A percentile compares a stretch with the other conserved stretches of the same genome.
phyloP scores from a whole-genome alignment of 208 protist genomes.

The Leishmania gerbilli region DNA sequence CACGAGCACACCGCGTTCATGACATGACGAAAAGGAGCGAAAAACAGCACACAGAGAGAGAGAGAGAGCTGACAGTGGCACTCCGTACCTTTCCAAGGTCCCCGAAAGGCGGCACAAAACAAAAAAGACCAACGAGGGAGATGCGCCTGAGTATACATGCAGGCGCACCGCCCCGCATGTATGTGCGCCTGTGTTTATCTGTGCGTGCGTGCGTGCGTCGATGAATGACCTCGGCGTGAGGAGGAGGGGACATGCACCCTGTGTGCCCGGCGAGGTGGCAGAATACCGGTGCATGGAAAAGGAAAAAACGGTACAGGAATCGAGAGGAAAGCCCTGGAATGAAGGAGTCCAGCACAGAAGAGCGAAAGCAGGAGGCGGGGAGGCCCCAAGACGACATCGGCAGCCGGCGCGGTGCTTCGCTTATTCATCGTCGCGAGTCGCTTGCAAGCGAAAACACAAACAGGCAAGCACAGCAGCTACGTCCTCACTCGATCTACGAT shows the following conservation, averaged over 20 bases:
- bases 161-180: neutral
- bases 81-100: neutral
- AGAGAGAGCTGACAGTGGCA: neutral
- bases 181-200: neutral
- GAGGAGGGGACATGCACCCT: neutral
- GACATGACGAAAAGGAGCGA: neutral
- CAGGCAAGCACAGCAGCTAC: neutral
- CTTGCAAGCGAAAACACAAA: neutral
- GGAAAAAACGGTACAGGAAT: neutral
- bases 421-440: neutral
- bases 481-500: neutral
- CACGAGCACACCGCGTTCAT: neutral
- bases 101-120: neutral
- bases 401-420: neutral
- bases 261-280: neutral
- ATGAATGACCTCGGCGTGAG: neutral
- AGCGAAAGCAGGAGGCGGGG: neutral
- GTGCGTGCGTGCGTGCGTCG: neutral
- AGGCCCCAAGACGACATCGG: neutral
- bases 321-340: too few species aligned
- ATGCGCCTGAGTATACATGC: neutral
- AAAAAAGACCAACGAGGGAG: neutral
- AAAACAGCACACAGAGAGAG: neutral
- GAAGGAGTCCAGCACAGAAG: neutral
- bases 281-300: neutral